These are phyloP conservation scores for Talaromyces sp. DNA, from an alignment of 2,329 filamentous ascomycete genomes.

Conservation along the genomic window DNA sequence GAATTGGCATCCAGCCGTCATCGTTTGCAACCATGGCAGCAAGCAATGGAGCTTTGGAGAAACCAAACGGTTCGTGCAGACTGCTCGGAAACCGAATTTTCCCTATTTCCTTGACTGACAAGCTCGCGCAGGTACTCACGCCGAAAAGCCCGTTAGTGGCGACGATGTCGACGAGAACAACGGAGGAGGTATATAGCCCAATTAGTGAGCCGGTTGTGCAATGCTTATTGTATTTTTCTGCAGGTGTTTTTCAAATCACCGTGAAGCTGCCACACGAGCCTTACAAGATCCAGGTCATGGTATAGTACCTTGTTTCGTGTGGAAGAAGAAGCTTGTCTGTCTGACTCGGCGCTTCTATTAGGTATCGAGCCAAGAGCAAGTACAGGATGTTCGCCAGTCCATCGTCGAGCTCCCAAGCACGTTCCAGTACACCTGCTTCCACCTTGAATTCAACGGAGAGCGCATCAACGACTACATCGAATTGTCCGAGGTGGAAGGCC, in stretches of 20 bases:
- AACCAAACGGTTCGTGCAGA: slow-evolving; percentile 31
- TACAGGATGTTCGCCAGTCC: slow-evolving; percentile 94
- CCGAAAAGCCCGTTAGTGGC: slow-evolving; percentile 29
- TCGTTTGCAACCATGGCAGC: slow-evolving; percentile 29
- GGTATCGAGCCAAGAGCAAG: slow-evolving; percentile 90
- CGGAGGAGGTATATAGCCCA: slow-evolving; percentile 26
- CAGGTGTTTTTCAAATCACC: slow-evolving; percentile 63
- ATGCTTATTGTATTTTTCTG: not conserved
- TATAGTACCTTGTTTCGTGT: slow-evolving; percentile 33
- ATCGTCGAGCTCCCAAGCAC: slow-evolving; percentile 89
- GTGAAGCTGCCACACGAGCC: slow-evolving; percentile 77
- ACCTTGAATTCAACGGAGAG: slow-evolving; percentile 83
- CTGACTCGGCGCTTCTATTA: slow-evolving; percentile 29
- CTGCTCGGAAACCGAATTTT: not conserved
- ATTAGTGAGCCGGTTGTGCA: not conserved
- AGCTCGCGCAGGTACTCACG: slow-evolving; percentile 23
- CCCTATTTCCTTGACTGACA: not conserved
- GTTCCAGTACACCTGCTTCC: slow-evolving; percentile 98
- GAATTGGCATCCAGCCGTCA: not conserved
- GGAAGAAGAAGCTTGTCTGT: not conserved
- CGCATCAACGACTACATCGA: slow-evolving; percentile 94
- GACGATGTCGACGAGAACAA: slow-evolving; percentile 29
- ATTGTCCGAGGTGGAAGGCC: slow-evolving; percentile 78
- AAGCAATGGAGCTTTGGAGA: slow-evolving; percentile 33
- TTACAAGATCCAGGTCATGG: slow-evolving; percentile 78